phyloP scores from a whole-genome alignment of 2,329 filamentous ascomycete genomes.

The Beauveria sp. region DNA sequence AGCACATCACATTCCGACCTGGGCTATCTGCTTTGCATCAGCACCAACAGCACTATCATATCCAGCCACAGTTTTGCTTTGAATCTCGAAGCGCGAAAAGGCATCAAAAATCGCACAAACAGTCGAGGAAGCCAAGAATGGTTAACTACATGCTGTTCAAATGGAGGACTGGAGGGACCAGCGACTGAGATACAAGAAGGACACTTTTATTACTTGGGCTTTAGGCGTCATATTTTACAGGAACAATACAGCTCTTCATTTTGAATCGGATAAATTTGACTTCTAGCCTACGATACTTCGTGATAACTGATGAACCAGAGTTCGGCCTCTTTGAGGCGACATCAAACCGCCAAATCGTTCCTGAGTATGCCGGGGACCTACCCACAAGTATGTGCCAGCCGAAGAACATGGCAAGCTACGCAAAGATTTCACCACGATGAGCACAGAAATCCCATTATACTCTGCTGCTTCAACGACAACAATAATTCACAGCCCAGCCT shows the following conservation, averaged over 20 bases:
- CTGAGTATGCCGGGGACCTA: background rate
- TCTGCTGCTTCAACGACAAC: background rate
- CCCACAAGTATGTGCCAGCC: background rate
- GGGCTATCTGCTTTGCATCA: background rate
- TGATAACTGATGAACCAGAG: too few species aligned
- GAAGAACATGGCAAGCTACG: background rate
- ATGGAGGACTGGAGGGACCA: background rate
- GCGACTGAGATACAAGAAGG: background rate
- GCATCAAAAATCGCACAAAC: background rate
- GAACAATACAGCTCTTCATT: background rate
- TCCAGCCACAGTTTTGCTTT: constrained; percentile 6
- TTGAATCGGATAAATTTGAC: background rate
- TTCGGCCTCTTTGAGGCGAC: background rate
- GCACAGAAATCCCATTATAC: too few species aligned
- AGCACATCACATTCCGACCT: too few species aligned
- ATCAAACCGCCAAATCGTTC: background rate
- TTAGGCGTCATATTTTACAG: background rate
- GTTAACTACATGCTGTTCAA: constrained; percentile 2
- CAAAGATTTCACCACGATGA: background rate
- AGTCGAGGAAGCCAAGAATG: background rate
- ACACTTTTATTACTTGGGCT: background rate
- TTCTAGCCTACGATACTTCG: too few species aligned
- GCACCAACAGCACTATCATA: background rate
- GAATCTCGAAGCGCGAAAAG: background rate
- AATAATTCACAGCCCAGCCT: background rate